Conservation (phyloP, 345 rosid genomes). For the Eucalyptus cloeziana region DNA sequence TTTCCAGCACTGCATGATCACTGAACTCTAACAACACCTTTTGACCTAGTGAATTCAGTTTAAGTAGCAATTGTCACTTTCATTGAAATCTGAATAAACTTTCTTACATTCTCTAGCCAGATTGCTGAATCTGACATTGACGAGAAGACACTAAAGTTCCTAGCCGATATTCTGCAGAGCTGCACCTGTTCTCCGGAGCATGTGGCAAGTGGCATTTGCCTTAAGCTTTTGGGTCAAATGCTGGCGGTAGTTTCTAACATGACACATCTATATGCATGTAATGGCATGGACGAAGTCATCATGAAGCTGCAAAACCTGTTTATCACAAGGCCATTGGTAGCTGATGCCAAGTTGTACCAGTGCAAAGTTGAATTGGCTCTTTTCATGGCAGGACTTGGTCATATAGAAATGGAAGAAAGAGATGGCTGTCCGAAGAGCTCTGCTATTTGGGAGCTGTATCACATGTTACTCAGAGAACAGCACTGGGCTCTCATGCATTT, state of each 20-base stretch:
- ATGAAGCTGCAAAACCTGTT: conserved; percentile 59
- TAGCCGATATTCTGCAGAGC: conserved; percentile 23
- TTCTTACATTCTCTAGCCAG: conserved; percentile 41
- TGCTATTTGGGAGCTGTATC: conserved; percentile 72
- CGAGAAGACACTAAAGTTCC: conserved; percentile 53
- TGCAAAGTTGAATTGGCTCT: conserved; percentile 61
- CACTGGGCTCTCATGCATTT: conserved; percentile 83
- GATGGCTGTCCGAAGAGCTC: conserved; percentile 51
- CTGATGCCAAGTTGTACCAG: conserved; percentile 18
- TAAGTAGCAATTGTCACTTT: not conserved
- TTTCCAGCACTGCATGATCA: not conserved
- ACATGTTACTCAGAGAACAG: conserved; percentile 57
- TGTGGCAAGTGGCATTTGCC: conserved; percentile 6
- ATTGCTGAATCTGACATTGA: conserved; percentile 33
- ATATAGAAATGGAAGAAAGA: conserved; percentile 42
- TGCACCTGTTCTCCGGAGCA: conserved; percentile 20
- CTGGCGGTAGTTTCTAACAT: conserved; percentile 39
- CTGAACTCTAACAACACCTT: not conserved
- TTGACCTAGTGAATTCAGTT: not conserved
- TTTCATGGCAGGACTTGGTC: conserved; percentile 62
- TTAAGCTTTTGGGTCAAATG: conserved; percentile 40
- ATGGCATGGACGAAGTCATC: conserved; percentile 52
- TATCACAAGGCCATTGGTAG: conserved; percentile 22
- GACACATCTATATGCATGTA: conserved; percentile 36
- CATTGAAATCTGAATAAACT: not conserved